Evolutionary conservation across 192 early-diverging fungal species (phyloP).

Genomic region (Coemansia pectinata): DNA sequence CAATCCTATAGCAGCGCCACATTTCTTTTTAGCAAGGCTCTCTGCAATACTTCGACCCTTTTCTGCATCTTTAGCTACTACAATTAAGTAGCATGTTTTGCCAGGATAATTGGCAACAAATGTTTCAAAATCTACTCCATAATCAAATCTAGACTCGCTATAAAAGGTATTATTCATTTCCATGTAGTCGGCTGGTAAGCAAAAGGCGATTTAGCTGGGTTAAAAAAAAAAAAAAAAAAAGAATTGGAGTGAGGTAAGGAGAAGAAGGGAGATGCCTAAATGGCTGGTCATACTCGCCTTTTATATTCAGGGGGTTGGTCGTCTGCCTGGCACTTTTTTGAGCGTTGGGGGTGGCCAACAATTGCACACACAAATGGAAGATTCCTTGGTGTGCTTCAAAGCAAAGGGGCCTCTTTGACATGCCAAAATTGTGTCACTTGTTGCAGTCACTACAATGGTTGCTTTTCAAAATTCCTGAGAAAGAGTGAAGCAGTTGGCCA

Average conservation of each 20-base stretch:
- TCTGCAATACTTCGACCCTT: background rate
- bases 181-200: background rate
- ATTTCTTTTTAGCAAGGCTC: background rate
- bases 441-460: no score
- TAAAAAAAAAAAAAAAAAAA: background rate
- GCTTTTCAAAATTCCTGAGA: no score
- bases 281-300: background rate
- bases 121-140: background rate
- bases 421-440: no score
- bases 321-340: background rate
- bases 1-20: background rate
- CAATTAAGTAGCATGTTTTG: background rate
- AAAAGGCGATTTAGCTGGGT: background rate
- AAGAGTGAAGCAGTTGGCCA: background rate
- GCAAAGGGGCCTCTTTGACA: no score
- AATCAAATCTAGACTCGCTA: background rate
- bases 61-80: background rate
- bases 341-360: background rate
- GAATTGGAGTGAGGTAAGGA: background rate
- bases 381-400: no score
- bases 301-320: background rate
- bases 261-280: background rate
- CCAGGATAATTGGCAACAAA: background rate
- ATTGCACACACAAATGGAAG: background rate
- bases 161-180: background rate